Evolutionary conservation across 2,329 filamentous ascomycete species (phyloP).

Genomic region (Cladosporium oxysporum): DNA sequence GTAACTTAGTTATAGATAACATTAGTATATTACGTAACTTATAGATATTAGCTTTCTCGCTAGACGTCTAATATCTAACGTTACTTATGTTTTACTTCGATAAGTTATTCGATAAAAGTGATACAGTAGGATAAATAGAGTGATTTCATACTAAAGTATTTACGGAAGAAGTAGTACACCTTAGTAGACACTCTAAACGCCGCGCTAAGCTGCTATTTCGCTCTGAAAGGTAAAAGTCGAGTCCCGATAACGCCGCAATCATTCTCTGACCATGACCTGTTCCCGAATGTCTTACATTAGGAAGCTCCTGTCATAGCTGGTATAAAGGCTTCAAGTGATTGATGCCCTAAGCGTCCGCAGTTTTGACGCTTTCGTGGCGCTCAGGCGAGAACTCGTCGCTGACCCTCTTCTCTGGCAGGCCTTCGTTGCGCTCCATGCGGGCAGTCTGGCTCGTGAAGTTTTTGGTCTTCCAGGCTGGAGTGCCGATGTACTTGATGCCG

Average conservation of each 20-base stretch:
- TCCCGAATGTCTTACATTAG: neutral
- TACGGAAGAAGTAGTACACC: neutral
- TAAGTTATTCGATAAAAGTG: too few relatives aligned
- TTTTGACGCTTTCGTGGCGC: conserved; percentile 20
- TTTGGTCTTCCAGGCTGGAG: conserved; percentile 59
- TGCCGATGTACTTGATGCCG: conserved; percentile 48
- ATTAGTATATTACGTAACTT: too few relatives aligned
- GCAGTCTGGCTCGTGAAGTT: conserved; percentile 24
- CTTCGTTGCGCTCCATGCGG: conserved; percentile 29
- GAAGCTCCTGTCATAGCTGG: neutral
- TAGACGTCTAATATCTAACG: too few relatives aligned
- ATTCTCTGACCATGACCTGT: neutral
- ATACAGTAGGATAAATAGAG: neutral
- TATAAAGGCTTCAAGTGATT: neutral
- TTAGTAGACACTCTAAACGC: neutral
- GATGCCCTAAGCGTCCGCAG: neutral
- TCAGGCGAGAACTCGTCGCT: conserved; percentile 24
- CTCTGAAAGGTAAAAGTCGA: neutral
- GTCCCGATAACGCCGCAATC: neutral
- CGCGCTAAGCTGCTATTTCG: neutral
- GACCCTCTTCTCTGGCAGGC: conserved; percentile 26
- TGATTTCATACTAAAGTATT: neutral
- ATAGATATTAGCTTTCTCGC: too few relatives aligned
- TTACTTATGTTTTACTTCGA: too few relatives aligned
- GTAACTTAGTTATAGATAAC: too few relatives aligned